Conservation (phyloP, 768 basidiomycete genomes). For the Mycena albidolilacea region DNA sequence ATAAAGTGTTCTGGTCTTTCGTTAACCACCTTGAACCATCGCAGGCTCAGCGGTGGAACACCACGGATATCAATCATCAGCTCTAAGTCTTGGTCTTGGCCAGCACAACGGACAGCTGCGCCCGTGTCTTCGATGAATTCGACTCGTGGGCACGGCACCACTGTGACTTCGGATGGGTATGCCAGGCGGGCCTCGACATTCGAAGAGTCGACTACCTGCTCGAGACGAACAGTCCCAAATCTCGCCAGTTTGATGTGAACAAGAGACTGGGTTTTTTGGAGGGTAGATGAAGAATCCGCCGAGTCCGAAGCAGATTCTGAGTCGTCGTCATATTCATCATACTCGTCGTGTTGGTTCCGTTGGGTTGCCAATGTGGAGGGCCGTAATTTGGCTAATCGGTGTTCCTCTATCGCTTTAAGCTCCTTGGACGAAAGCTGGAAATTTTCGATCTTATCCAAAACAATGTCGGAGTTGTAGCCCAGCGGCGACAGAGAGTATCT, state of each 20-base stretch:
- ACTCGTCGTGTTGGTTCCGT: constrained; percentile 60
- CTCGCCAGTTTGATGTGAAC: constrained; percentile 79
- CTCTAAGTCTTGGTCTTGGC: constrained; percentile 70
- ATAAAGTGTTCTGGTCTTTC: constrained; percentile 78
- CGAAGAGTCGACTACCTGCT: constrained; percentile 78
- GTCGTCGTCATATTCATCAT: constrained; percentile 84
- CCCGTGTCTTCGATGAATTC: constrained; percentile 68
- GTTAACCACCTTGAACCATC: constrained; percentile 81
- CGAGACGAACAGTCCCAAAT: constrained; percentile 83
- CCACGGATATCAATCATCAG: constrained; percentile 78
- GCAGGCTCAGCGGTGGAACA: constrained; percentile 82
- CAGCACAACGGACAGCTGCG: constrained; percentile 72
- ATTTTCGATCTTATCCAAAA: constrained; percentile 63
- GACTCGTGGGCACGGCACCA: constrained; percentile 88
- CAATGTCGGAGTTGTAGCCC: constrained; percentile 57
- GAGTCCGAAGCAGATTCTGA: constrained; percentile 54
- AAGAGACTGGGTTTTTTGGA: constrained; percentile 84
- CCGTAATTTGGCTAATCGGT: constrained; percentile 64
- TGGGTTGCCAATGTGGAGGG: constrained; percentile 47
- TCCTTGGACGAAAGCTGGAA: constrained; percentile 75
- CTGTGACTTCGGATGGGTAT: constrained; percentile 71
- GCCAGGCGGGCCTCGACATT: constrained; percentile 83
- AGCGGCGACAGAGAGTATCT: constrained; percentile 83
- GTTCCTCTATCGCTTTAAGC: constrained; percentile 75
- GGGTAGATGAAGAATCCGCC: constrained; percentile 53